phyloP scores from a whole-genome alignment of 2,329 filamentous ascomycete genomes.

The Beauveria sp. region DNA sequence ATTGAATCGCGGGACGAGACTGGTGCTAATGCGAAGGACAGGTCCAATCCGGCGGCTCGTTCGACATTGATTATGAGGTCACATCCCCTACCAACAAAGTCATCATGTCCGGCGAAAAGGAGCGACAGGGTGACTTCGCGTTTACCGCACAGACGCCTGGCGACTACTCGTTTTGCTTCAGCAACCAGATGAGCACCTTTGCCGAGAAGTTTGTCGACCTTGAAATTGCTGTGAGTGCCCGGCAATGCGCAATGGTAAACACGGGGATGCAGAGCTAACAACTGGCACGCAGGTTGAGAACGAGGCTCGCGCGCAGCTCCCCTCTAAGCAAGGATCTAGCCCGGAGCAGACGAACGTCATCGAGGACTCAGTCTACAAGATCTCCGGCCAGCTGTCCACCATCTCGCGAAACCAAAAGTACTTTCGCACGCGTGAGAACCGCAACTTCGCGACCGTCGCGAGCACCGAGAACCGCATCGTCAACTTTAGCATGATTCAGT shows the following conservation, averaged over 20 bases:
- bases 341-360: conserved; percentile 83
- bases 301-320: conserved; percentile 72
- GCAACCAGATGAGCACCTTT: conserved; percentile 97
- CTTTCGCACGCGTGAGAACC: conserved; percentile 97
- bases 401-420: conserved; percentile 98
- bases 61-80: conserved; percentile 92
- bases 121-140: conserved; percentile 93
- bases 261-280: conserved; percentile 12
- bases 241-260: background rate
- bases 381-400: conserved; percentile 86
- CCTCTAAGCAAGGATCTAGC: conserved; percentile 78
- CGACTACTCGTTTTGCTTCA: conserved; percentile 96
- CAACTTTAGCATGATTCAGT: conserved; percentile 94
- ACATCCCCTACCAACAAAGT: conserved; percentile 72
- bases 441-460: conserved; percentile 95
- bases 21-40: conserved; percentile 27
- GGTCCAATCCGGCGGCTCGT: conserved; percentile 97
- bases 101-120: conserved; percentile 81
- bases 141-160: conserved; percentile 85
- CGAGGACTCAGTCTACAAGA: conserved; percentile 92
- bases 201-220: conserved; percentile 97
- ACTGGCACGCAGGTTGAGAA: conserved; percentile 66
- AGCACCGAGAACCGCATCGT: conserved; percentile 95
- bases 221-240: conserved; percentile 72
- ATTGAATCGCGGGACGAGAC: background rate